Evolutionary conservation across 768 basidiomycete species (phyloP), one percentile per base, ranked within the genome.

Genomic region (Lactarius evosmus): DNA sequence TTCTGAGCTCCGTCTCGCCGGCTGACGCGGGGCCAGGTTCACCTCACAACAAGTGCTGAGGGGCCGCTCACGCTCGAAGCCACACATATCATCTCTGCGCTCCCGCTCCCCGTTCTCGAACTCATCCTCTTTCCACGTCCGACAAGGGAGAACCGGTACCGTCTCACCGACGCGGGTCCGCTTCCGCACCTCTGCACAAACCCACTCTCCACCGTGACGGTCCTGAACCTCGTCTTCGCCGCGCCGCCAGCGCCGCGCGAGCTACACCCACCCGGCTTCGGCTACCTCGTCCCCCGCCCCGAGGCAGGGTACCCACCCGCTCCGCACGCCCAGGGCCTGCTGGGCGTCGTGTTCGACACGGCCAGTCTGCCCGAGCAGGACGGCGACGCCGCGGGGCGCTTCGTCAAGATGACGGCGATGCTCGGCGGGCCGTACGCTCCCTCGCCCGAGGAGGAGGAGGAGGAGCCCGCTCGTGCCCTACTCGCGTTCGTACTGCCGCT

Each of bases 311-410:
- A 91, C 67, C 70, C n/a, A n/a, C n/a, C 74, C n/a, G 60, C 29
- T 7, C 3, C 65, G 17, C n/a, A 36, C n/a, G 46, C 33, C 3
- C 73, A 79, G 12, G 83, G 84, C 4, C 81, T 91, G 22, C 81
- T 98, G 0, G 96, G 96, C 14, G 86, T 88, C 33, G 87, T 98
- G 12, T 98, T 98, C 75, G 96, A 98, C 73, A 91, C 91, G 0
- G 87, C 85, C 57, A 82, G 89, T 8, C 79, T 94, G 44, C 78
- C 83, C 0, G 80, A 75, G 6, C 87, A 94, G 66, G 84, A 86
- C 66, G 63, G 66, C 12, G 52, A 74, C 36, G 68, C 70, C 1
- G 69, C 50, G 8, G 53, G 72, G 16, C 59, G 75, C 19, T 77
- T 87, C 65, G 86, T 88, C 30, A 97, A 96, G 72, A 72, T 95